These are phyloP conservation scores for Macrocybe gigantea DNA, from an alignment of 768 basidiomycete genomes.

Conservation along the genomic window DNA sequence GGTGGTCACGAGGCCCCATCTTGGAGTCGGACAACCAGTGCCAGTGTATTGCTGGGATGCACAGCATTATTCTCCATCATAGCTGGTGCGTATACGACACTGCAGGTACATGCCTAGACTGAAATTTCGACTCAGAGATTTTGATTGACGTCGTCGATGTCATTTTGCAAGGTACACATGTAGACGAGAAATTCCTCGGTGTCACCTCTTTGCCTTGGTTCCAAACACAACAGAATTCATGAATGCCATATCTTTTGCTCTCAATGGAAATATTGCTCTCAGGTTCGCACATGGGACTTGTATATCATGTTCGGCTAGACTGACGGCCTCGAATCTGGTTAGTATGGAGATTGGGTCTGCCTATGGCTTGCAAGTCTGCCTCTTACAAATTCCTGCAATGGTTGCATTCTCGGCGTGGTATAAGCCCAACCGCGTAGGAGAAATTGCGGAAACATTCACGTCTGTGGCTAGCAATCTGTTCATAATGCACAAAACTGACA, in stretches of 20 bases:
- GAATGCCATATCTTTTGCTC: slow-evolving; percentile 97
- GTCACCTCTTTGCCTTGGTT: slow-evolving; percentile 95
- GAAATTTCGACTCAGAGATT: slow-evolving; percentile 53
- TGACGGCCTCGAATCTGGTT: slow-evolving; percentile 3
- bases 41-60: slow-evolving; percentile 83
- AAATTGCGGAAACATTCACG: slow-evolving; percentile 90
- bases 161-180: slow-evolving; percentile 82
- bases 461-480: slow-evolving; percentile 34
- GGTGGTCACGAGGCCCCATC: slow-evolving; percentile 93
- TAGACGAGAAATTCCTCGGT: slow-evolving; percentile 97
- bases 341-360: slow-evolving; percentile 99
- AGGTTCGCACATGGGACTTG: slow-evolving; percentile 43
- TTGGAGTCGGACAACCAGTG: slow-evolving; percentile 89
- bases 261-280: slow-evolving; percentile 94
- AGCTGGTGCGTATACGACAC: slow-evolving; percentile 59
- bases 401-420: slow-evolving; percentile 98
- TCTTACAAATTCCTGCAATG: slow-evolving; percentile 98
- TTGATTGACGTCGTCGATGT: slow-evolving; percentile 95
- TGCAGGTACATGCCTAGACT: background rate
- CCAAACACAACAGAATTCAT: slow-evolving; percentile 99
- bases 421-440: slow-evolving; percentile 78
- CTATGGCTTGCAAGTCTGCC: slow-evolving; percentile 96
- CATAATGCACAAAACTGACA: slow-evolving; percentile 3
- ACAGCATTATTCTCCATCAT: slow-evolving; percentile 93
- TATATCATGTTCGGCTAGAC: background rate